A percentile compares a stretch with the other conserved stretches of the same genome.
These are phyloP conservation scores for Parathielavia appendiculata DNA, from an alignment of 495 filamentous ascomycete genomes.

Conservation along the genomic window DNA sequence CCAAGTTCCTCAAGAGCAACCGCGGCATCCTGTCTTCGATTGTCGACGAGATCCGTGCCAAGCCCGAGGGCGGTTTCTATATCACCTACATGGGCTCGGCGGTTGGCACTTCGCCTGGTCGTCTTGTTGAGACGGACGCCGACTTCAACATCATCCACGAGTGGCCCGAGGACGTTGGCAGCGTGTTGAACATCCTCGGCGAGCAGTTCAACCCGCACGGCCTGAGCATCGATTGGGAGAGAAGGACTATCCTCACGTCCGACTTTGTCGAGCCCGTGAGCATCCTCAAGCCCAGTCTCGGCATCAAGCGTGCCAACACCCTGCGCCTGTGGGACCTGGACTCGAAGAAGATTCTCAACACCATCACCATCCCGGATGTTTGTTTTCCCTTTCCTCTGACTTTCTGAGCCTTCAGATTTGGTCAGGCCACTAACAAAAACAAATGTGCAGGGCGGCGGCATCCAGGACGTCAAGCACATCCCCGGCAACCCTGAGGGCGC, in stretches of 20 bases:
- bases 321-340: conserved; percentile 55
- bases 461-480: conserved; percentile 64
- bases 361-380: conserved; percentile 54
- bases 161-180: conserved; percentile 51
- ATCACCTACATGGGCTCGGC: conserved; percentile 53
- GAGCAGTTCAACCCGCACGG: conserved; percentile 59
- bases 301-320: conserved; percentile 50
- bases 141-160: conserved; percentile 58
- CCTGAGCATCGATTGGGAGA: conserved; percentile 53
- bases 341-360: conserved; percentile 50
- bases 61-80: conserved; percentile 59
- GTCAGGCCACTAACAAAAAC: neutral
- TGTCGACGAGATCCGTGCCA: conserved; percentile 59
- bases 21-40: conserved; percentile 52
- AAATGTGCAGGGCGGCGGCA: conserved; percentile 48
- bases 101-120: conserved; percentile 53
- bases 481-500: conserved; percentile 55
- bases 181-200: conserved; percentile 50
- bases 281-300: conserved; percentile 54
- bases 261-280: conserved; percentile 58
- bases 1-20: conserved; percentile 56
- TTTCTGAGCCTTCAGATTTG: too few relatives aligned
- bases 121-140: conserved; percentile 55
- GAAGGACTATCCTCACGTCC: conserved; percentile 53
- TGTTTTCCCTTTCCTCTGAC: neutral